Percentiles rank a stretch among this genome's conserved stretches.
phyloP scores from a whole-genome alignment of 2,329 filamentous ascomycete genomes.

The Neonectria sp. region DNA sequence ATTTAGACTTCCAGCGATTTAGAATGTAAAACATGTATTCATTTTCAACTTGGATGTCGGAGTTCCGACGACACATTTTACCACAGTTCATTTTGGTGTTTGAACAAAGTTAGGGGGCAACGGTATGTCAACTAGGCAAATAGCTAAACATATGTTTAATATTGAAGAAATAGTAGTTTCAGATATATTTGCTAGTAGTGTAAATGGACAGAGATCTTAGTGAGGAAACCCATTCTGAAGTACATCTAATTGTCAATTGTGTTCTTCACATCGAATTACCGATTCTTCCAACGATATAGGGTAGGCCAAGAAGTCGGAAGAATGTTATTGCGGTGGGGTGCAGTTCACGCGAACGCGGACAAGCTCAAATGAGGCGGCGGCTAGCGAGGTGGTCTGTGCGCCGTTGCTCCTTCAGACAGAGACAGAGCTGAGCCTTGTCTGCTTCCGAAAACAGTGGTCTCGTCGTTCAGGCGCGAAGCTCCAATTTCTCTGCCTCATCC shows the following conservation, averaged over 20 bases:
- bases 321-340: constrained; percentile 30
- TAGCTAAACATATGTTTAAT: too few species aligned
- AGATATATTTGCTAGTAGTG: too few species aligned
- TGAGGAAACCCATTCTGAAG: too few species aligned
- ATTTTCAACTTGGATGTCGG: too few species aligned
- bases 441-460: constrained; percentile 38
- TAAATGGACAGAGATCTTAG: too few species aligned
- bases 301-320: constrained; percentile 31
- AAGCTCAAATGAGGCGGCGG: constrained; percentile 4
- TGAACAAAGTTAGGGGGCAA: too few species aligned
- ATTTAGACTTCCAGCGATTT: not conserved
- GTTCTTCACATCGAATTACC: too few species aligned
- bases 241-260: too few species aligned
- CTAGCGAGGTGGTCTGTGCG: constrained; percentile 37
- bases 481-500: constrained; percentile 44
- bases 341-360: constrained; percentile 3
- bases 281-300: constrained; percentile 1
- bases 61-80: too few species aligned
- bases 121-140: too few species aligned
- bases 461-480: constrained; percentile 44
- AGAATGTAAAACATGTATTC: not conserved
- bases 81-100: too few species aligned
- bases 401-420: constrained; percentile 35
- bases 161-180: too few species aligned
- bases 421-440: constrained; percentile 33